Percentiles rank a stretch among this genome's conserved stretches.
These are phyloP conservation scores for Wickerhamomyces rabaulensis DNA, from an alignment of 805 yeast species.

Conservation along the genomic window DNA sequence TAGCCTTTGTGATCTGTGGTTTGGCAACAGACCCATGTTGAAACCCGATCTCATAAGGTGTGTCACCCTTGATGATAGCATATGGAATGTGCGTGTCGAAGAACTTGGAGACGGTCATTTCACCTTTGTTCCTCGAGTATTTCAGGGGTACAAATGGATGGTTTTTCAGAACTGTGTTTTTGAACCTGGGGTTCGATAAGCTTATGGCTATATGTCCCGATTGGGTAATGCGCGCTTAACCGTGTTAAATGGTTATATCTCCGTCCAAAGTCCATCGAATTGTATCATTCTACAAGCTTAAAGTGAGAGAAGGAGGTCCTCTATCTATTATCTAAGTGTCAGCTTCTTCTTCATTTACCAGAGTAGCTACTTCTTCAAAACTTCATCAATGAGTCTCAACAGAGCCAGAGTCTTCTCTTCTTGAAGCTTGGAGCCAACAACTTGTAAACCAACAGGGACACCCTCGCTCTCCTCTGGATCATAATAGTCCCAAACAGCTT, in stretches of 20 bases:
- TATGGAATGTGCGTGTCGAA: constrained; percentile 25
- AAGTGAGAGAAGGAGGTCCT: no score
- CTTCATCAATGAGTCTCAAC: not conserved
- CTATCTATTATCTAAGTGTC: no score
- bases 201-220: not conserved
- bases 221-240: not conserved
- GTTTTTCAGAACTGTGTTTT: constrained; percentile 1
- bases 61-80: constrained; percentile 15
- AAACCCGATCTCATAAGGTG: constrained; percentile 28
- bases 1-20: constrained; percentile 23
- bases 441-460: constrained; percentile 17
- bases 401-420: constrained; percentile 12
- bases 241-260: no score
- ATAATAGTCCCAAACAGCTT: constrained; percentile 5
- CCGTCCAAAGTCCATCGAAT: no score
- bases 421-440: constrained; percentile 17
- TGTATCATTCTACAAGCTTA: no score
- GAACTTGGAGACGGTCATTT: constrained; percentile 7
- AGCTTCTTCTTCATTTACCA: no score
- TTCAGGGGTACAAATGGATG: constrained; percentile 1
- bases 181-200: not conserved
- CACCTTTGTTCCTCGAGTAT: constrained; percentile 4
- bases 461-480: constrained; percentile 6
- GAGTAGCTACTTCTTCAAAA: not conserved
- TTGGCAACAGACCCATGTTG: constrained; percentile 31